Evolutionary conservation across 352 stramenopile species (phyloP), one percentile per base, ranked within the genome.

Genomic region (Pythium brassicae): DNA sequence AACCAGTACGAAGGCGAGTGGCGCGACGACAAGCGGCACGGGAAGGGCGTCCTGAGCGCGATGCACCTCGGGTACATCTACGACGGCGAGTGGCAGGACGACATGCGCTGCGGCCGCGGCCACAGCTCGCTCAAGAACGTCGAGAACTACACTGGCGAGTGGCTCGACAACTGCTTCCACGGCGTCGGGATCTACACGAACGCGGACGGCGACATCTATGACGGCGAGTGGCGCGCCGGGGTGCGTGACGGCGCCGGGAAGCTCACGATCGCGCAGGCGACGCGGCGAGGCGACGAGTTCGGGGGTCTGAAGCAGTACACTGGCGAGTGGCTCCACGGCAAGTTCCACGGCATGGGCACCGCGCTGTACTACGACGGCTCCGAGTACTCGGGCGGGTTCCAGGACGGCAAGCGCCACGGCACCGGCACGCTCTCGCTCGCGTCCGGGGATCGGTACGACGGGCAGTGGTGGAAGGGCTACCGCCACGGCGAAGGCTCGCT

Each of bases 361-460:
- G 85, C 88, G 8, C 63, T 88, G 37, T 96, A 95, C 46, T 56
- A 66, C 40, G 87, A 97, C 62, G 90, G 87, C 23, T 86, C 89
- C 50, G 69, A 97, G 32, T 98, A 97, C 59, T 92, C 86, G 7
- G 95, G 95, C 0, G 58, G 57, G 1, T 98, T 87, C 34, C 59
- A 81, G 4, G 68, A 87, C 46, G 85, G 84, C 39, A 73, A 83
- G 59, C 72, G 85, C 19, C 83, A 96, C 39, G 89, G 87, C 19
- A 76, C 76, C 49, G 87, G 90, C 3, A 48, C 82, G 7, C 69
- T 87, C 20, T 45, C 77, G 19, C 53, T 71, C 14, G 58, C 63
- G 2, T 70, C 61, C 0, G 74, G 72, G 4, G 78, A 91, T 43
- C 62, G 59, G 9, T 92, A 89, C 61, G 78, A 87, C 27, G 83